Conservation (phyloP, 305 asterid genomes). For the Ajuga reptans region DNA sequence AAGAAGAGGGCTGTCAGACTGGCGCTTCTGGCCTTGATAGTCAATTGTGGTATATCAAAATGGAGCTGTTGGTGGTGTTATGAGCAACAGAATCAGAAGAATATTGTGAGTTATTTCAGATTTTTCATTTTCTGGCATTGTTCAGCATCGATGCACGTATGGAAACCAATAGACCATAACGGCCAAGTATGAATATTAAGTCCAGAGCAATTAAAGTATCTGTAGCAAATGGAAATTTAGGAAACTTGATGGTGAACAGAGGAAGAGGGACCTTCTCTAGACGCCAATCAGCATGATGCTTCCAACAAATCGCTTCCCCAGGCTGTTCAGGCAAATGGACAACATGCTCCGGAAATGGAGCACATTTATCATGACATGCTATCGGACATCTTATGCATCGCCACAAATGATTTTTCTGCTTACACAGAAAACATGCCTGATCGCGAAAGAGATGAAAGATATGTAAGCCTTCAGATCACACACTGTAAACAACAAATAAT, state of each 20-base stretch:
- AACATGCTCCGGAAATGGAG: conserved; percentile 72
- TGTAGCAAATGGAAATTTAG: background rate
- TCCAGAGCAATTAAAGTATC: background rate
- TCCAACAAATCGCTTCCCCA: conserved; percentile 84
- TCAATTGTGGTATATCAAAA: background rate
- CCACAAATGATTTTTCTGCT: conserved; percentile 59
- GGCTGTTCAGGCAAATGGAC: conserved; percentile 48
- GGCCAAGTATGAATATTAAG: background rate
- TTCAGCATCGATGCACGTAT: background rate
- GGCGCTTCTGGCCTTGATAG: background rate
- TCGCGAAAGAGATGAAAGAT: conserved; percentile 23
- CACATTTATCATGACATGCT: conserved; percentile 74
- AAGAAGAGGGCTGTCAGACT: background rate
- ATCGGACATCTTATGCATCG: conserved; percentile 65
- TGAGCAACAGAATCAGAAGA: no score
- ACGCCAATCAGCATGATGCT: conserved; percentile 59
- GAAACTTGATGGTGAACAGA: conserved; percentile 24
- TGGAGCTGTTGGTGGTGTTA: background rate
- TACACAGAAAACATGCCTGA: conserved; percentile 79
- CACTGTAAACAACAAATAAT: conserved; percentile 8
- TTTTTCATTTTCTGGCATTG: background rate
- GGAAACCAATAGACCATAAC: background rate
- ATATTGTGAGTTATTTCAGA: background rate
- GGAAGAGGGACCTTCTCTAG: conserved; percentile 54
- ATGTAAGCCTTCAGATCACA: conserved; percentile 19